Evolutionary conservation across 1,284 basidiomycete genomes (phyloP).

Genomic region (Mrakiaceae sp.): DNA sequence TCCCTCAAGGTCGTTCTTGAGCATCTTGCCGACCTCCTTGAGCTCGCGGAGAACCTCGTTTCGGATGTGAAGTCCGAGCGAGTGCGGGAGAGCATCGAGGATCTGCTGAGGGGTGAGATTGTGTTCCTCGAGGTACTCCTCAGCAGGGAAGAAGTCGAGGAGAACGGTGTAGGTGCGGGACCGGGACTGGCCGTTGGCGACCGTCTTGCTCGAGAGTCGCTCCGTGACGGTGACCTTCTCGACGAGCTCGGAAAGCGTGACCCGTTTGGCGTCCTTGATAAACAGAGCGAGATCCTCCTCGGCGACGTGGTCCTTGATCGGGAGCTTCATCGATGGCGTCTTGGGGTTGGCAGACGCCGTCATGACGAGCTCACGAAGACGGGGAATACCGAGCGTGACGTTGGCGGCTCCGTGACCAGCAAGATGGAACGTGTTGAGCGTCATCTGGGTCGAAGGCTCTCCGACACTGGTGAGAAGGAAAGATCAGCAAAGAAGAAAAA

Average conservation of each 20-base stretch:
- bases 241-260: conserved; percentile 81
- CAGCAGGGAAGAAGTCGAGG: conserved; percentile 74
- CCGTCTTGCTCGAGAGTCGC: conserved; percentile 54
- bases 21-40: conserved; percentile 70
- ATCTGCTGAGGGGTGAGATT: conserved; percentile 65
- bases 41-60: conserved; percentile 80
- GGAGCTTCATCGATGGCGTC: conserved; percentile 96
- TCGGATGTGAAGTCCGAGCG: conserved; percentile 73
- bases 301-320: conserved; percentile 45
- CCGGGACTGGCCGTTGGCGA: conserved; percentile 43
- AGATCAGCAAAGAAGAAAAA: background rate
- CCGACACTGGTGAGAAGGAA: conserved; percentile 54
- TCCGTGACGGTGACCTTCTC: conserved; percentile 78
- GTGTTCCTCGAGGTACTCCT: conserved; percentile 79
- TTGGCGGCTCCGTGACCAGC: conserved; percentile 98
- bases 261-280: conserved; percentile 78
- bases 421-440: conserved; percentile 99
- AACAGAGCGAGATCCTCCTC: conserved; percentile 58
- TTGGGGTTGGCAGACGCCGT: conserved; percentile 93
- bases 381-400: conserved; percentile 97
- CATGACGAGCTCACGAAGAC: conserved; percentile 98
- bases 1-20: conserved; percentile 65
- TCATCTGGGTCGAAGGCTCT: conserved; percentile 99
- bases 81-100: conserved; percentile 57
- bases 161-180: conserved; percentile 72